phyloP scores from a whole-genome alignment of 2,329 filamentous ascomycete species.

The Dactylellina cionopaga region DNA sequence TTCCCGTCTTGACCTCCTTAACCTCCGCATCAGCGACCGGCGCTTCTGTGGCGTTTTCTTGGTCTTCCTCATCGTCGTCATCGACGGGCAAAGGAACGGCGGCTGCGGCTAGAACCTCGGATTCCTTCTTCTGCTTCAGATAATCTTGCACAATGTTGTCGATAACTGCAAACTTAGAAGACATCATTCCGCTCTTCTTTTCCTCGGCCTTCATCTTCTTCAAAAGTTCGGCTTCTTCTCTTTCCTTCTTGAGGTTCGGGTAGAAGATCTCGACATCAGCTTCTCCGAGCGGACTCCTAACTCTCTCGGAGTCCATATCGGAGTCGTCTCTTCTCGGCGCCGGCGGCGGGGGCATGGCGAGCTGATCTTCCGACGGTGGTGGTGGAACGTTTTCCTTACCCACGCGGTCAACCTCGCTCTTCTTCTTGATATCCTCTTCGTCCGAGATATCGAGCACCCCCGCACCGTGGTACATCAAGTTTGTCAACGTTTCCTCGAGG shows the following conservation, averaged over 20 bases:
- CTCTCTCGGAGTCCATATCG: constrained; percentile 37
- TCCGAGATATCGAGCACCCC: constrained; percentile 87
- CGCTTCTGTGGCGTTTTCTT: constrained; percentile 7
- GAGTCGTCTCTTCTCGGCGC: constrained; percentile 3
- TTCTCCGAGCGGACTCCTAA: constrained; percentile 45
- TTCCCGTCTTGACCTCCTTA: not conserved
- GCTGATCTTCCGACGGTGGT: constrained; percentile 52
- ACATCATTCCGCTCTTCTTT: constrained; percentile 18
- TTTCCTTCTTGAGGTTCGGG: constrained; percentile 39
- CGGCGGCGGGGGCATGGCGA: constrained; percentile 48
- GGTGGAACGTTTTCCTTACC: constrained; percentile 95
- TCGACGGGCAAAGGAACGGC: constrained; percentile 27
- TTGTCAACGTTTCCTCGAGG: constrained; percentile 87
- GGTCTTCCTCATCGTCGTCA: constrained; percentile 24
- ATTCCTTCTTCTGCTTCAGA: constrained; percentile 24
- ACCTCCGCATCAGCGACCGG: not conserved
- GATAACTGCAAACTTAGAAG: constrained; percentile 44
- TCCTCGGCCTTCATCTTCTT: constrained; percentile 25
- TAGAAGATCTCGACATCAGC: constrained; percentile 51
- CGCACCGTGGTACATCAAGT: constrained; percentile 90
- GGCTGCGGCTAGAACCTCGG: constrained; percentile 11
- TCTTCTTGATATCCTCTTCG: constrained; percentile 77
- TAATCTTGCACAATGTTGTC: constrained; percentile 36
- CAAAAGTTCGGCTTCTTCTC: constrained; percentile 30
- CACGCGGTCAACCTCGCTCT: constrained; percentile 66